Base-by-base conservation (phyloP, 768 basidiomycete genomes). In the Dioszegia aurantiaca region DNA sequence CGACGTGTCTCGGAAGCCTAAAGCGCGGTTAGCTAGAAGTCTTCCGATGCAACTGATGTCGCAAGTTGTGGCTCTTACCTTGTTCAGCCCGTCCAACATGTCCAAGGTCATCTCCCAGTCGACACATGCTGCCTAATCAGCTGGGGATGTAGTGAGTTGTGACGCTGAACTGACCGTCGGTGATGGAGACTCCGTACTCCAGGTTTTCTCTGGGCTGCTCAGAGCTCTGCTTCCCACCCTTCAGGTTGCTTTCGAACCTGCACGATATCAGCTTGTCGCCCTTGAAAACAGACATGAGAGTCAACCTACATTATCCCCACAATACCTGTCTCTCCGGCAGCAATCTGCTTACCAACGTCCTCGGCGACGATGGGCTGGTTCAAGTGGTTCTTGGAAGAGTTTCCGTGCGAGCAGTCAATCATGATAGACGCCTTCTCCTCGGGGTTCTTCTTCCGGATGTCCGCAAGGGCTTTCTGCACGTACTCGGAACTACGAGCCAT, bases 371-470 rank as follows among this genome's bases (percentile, higher is more conserved):
- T 85, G 2, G 86, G 79, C 78, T 99, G 94, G 67, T 86, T 89
- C 59, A 83, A 80, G 77, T 94, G 88, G 72, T 95, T 89, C 78
- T 99, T 97, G 59, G 82, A 84, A 68, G 88, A 90, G 79, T 98
- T 97, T 59, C 94, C 92, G 73, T 97, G 93, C 67, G 90, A 93
- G 82, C 94, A 94, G 77, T 94, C 90, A 63, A 95, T 86, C 92
- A 94, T 71, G 28, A 63, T 56, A 2, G 46, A 59, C 26, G 73
- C 59, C 72, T 89, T 87, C 86, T 28, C 55, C 28, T 71, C 59
- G 11, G 72, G 60, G 49, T 66, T 66, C 56, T 68, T 69, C 24
- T 59, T 65, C 42, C 63, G 23, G 68, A 75, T 70, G 3, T 64
- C 59, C 19, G 54, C 19, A 3, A 75, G 57, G 10, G 72, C 72